Conservation (phyloP, 2,329 filamentous ascomycete species). For the Penicillium nordicum region DNA sequence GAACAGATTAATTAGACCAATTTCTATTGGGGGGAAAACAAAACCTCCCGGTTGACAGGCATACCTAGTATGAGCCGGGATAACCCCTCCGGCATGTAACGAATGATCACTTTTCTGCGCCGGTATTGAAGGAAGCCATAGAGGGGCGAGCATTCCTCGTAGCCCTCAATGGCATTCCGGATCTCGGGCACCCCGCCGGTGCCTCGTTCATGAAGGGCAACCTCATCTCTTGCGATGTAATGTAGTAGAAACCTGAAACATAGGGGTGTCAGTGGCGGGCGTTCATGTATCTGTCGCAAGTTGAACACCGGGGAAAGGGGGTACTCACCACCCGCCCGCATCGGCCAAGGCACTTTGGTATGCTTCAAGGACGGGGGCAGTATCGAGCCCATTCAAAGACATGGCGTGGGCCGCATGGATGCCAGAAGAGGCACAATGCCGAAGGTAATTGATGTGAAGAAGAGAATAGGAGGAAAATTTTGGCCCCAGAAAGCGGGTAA, state of each 20-base stretch:
- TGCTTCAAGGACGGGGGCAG: constrained; percentile 74
- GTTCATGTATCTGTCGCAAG: background rate
- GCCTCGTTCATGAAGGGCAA: constrained; percentile 73
- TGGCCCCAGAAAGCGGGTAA: constrained; percentile 8
- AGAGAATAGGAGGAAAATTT: constrained; percentile 12
- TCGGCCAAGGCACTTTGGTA: constrained; percentile 76
- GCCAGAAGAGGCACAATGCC: constrained; percentile 7
- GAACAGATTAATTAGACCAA: constrained; percentile 7
- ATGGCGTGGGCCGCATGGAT: constrained; percentile 53
- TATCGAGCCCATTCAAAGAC: constrained; percentile 95
- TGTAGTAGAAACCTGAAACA: constrained; percentile 81
- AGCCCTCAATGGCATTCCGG: constrained; percentile 70
- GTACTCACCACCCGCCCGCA: constrained; percentile 85
- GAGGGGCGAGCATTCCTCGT: constrained; percentile 79
- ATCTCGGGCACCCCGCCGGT: constrained; percentile 81
- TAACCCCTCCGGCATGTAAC: constrained; percentile 86
- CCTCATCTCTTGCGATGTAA: constrained; percentile 83
- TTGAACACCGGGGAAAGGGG: constrained; percentile 7
- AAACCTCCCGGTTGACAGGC: constrained; percentile 26
- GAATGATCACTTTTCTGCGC: constrained; percentile 84
- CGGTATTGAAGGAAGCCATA: constrained; percentile 91
- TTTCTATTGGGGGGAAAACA: constrained; percentile 6
- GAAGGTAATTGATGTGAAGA: constrained; percentile 2
- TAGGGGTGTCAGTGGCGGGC: constrained; percentile 3
- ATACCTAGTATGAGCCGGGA: constrained; percentile 89